Percentiles rank a stretch among this genome's conserved stretches.
Conservation (phyloP, 148 eudicot species). For the Talinum fruticosum region DNA sequence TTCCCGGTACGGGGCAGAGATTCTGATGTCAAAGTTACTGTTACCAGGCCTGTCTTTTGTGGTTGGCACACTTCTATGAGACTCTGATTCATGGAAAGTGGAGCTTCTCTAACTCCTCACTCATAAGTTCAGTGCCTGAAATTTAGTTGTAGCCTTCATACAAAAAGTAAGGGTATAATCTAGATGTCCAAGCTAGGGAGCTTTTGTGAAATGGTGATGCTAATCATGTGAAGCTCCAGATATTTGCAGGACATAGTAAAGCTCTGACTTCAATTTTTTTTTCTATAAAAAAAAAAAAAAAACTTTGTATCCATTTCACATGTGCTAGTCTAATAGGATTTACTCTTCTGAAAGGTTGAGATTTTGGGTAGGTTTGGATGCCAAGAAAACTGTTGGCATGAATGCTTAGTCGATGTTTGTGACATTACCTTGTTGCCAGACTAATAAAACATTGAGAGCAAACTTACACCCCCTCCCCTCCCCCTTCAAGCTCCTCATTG, state of each 20-base stretch:
- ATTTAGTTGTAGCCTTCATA: not conserved
- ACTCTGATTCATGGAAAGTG: not conserved
- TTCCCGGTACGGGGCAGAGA: not conserved
- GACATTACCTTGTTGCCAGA: not conserved
- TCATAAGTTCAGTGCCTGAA: not conserved
- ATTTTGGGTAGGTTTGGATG: not conserved
- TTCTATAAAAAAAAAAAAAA: too few species aligned
- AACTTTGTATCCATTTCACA: not conserved
- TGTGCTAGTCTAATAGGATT: not conserved
- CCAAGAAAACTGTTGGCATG: not conserved
- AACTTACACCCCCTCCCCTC: not conserved
- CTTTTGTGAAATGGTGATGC: not conserved
- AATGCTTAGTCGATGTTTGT: not conserved
- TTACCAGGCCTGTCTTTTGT: not conserved
- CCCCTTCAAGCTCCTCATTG: not conserved
- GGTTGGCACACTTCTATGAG: not conserved
- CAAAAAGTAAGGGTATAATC: not conserved
- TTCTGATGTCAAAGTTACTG: not conserved
- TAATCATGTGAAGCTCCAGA: not conserved
- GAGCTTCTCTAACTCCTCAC: not conserved
- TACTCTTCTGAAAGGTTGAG: not conserved
- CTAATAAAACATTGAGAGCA: not conserved
- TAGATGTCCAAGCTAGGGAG: not conserved
- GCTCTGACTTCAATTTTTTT: not conserved
- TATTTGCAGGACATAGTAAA: not conserved